Evolutionary conservation across 345 rosid species (phyloP).

Genomic region (Pelargonium nanum): DNA sequence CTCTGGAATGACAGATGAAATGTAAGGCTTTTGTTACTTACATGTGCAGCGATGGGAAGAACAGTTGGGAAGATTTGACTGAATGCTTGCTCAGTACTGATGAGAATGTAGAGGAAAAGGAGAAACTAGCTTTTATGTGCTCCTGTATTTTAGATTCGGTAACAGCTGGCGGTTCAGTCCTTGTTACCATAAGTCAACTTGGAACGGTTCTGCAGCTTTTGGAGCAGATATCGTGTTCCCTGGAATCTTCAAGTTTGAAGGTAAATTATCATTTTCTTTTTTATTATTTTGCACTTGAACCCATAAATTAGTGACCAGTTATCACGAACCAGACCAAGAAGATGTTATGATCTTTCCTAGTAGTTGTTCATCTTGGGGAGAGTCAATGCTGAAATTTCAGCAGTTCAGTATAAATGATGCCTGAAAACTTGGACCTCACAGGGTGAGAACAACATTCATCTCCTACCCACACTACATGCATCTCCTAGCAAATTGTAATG

Average conservation of each 20-base stretch:
- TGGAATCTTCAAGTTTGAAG: slow-evolving; percentile 42
- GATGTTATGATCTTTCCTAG: background rate
- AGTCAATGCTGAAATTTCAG: background rate
- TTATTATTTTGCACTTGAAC: slow-evolving; percentile 3
- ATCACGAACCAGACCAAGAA: background rate
- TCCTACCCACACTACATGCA: background rate
- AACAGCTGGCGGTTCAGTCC: slow-evolving; percentile 67
- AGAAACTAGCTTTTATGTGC: slow-evolving; percentile 59
- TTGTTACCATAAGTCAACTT: slow-evolving; percentile 44
- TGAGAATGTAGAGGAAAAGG: slow-evolving; percentile 49
- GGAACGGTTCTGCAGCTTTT: slow-evolving; percentile 56
- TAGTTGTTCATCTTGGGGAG: background rate
- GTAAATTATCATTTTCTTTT: slow-evolving; percentile 20
- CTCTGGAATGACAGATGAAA: slow-evolving; percentile 9
- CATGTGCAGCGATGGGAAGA: slow-evolving; percentile 21
- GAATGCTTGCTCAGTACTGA: slow-evolving; percentile 27
- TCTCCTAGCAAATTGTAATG: background rate
- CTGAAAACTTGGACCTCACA: background rate
- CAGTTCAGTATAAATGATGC: background rate
- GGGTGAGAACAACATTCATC: background rate
- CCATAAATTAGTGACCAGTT: background rate
- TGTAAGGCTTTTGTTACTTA: slow-evolving; percentile 1
- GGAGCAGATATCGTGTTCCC: slow-evolving; percentile 41
- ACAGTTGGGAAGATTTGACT: slow-evolving; percentile 22
- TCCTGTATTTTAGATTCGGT: slow-evolving; percentile 51